phyloP scores from a whole-genome alignment of 495 filamentous ascomycete species.

The Aspergillus nanangensis region DNA sequence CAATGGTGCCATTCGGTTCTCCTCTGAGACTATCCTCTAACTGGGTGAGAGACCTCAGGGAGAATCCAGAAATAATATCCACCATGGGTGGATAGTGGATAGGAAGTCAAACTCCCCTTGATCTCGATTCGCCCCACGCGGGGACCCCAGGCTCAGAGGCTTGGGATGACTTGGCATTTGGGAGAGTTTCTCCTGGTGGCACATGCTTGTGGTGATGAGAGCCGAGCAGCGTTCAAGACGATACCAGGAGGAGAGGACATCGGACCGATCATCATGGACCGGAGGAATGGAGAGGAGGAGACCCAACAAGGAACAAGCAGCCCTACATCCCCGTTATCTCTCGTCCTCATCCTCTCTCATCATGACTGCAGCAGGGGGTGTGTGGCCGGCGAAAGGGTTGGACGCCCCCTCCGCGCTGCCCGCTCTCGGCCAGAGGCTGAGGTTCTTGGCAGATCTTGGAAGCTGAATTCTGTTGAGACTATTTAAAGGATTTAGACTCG shows the following conservation, averaged over 20 bases:
- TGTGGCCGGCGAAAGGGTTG: neutral
- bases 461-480: neutral
- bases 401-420: neutral
- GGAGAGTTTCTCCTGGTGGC: neutral
- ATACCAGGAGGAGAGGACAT: too few species aligned
- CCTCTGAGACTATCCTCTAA: neutral
- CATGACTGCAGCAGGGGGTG: neutral
- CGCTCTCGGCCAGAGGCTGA: conserved; percentile 1
- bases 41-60: too few species aligned
- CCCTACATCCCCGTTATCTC: too few species aligned
- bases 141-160: conserved; percentile 10
- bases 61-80: neutral
- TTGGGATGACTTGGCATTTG: conserved; percentile 1
- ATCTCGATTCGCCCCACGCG: conserved; percentile 4
- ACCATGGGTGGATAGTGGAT: neutral
- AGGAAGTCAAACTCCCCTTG: neutral
- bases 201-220: neutral
- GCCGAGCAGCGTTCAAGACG: neutral
- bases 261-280: too few species aligned
- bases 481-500: too few species aligned
- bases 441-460: conserved; percentile 4
- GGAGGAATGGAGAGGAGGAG: too few species aligned
- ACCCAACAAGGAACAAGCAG: too few species aligned
- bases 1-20: neutral
- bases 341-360: too few species aligned